Evolutionary conservation across 2,329 filamentous ascomycete species (phyloP), one percentile per base, ranked within the genome.

Genomic region (Fonsecaea nubica): DNA sequence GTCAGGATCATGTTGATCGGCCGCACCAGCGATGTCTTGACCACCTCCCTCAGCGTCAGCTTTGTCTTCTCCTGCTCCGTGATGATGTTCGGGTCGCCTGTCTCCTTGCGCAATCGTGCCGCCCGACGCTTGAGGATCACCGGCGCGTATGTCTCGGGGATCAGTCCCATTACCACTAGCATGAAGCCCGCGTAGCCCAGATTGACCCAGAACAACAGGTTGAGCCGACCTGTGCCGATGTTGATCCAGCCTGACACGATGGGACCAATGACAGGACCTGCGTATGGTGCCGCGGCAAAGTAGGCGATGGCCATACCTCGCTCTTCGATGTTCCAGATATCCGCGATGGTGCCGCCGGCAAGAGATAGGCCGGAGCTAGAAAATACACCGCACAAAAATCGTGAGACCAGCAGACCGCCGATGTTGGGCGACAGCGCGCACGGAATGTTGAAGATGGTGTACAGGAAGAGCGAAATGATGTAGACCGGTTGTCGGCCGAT

Each of bases 341-440:
- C 86, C 50, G 80, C 80, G 3, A 82, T 70, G 2, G 82, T 77
- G 36, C 80, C 80, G 42, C 75, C 74, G 6, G 74, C 77, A 38
- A 79, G 72, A 5, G 64, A 63, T 15, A 76, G 2, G 90, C 91
- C 60, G 91, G 92, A 0, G 91, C 92, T 58, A 93, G 84, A 75
- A 94, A 95, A 0, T 91, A 92, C 0, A 91, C 91, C 5, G 91
- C 91, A 30, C 66, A 96, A 90, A 57, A 88, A 82, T 67, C 92
- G 87, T 75, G 88, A 92, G 38, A 92, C 88, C 5, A 96, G 82
- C 6, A 96, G 84, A 0, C 91, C 94, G 35, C 79, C 84, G 36
- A 93, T 91, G 48, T 64, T 62, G 45, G 67, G 67, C 4, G 76
- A 67, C 1, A 78, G 66, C 3, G 77, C 77, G 64, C 76, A 76